phyloP scores from a whole-genome alignment of 2,329 filamentous ascomycete genomes.

The Fusarium algeriense region DNA sequence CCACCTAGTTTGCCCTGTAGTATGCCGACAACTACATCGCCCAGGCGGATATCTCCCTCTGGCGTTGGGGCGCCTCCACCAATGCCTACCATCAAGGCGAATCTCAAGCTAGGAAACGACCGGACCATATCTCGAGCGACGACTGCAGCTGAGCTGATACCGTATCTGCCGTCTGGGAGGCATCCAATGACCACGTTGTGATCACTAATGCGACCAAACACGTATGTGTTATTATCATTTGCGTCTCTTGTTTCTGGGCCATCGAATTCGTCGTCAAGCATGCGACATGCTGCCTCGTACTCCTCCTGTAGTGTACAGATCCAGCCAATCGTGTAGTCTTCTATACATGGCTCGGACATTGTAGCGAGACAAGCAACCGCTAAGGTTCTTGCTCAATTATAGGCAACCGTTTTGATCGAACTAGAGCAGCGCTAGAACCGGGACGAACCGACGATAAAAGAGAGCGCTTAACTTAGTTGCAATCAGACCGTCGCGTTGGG shows the following conservation, averaged over 20 bases:
- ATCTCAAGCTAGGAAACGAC: not conserved
- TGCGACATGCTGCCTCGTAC: not conserved
- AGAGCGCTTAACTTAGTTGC: too few relatives aligned
- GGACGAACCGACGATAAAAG: too few relatives aligned
- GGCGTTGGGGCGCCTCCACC: not conserved
- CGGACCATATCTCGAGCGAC: not conserved
- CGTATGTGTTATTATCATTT: not conserved
- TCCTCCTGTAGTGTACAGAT: not conserved
- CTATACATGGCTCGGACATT: not conserved
- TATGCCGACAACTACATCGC: slow-evolving; percentile 46
- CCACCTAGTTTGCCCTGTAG: slow-evolving; percentile 29
- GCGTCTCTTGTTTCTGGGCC: not conserved
- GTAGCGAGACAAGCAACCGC: too few relatives aligned
- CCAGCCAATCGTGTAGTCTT: not conserved
- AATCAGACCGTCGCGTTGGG: too few relatives aligned
- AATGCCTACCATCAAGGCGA: not conserved
- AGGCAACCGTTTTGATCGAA: too few relatives aligned
- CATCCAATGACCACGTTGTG: not conserved
- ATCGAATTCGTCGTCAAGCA: not conserved
- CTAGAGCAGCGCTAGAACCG: too few relatives aligned
- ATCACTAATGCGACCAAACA: not conserved
- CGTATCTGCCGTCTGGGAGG: not conserved
- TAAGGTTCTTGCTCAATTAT: too few relatives aligned
- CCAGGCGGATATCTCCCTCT: not conserved
- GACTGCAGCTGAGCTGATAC: not conserved